Evolutionary conservation across 2,329 filamentous ascomycete genomes (phyloP).

Genomic region (Dryadomyces sulphureus): DNA sequence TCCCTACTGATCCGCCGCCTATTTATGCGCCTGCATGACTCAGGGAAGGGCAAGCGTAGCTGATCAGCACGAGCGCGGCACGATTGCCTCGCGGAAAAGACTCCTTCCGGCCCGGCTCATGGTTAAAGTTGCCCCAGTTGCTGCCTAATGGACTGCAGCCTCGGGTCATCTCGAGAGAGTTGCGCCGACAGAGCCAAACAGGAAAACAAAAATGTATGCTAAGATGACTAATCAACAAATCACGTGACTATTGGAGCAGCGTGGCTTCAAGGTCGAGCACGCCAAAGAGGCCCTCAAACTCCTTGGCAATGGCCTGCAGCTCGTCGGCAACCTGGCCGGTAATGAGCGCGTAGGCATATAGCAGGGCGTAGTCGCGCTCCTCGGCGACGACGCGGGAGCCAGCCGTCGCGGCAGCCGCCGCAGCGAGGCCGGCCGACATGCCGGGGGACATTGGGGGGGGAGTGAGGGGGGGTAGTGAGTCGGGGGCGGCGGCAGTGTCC

Average conservation of each 20-base stretch:
- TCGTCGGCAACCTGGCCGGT: conserved; percentile 53
- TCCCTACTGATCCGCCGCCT: too few relatives aligned
- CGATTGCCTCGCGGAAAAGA: too few relatives aligned
- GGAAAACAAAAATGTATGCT: too few relatives aligned
- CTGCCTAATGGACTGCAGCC: too few relatives aligned
- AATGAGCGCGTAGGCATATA: conserved; percentile 78
- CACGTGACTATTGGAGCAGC: conserved; percentile 30
- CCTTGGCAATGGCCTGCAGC: conserved; percentile 41
- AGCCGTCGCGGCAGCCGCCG: not conserved
- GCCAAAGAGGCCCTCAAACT: conserved; percentile 49
- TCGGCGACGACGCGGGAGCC: conserved; percentile 20
- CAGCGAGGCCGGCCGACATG: not conserved
- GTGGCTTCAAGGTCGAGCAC: conserved; percentile 45
- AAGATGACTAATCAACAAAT: not conserved
- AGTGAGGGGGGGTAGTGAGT: not conserved
- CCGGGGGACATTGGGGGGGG: not conserved
- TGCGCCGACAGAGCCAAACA: too few relatives aligned
- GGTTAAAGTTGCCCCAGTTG: too few relatives aligned
- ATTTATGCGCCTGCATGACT: too few relatives aligned
- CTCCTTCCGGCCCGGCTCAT: too few relatives aligned
- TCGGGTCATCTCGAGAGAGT: too few relatives aligned
- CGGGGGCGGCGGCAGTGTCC: not conserved
- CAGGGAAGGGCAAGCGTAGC: too few relatives aligned
- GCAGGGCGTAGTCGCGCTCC: conserved; percentile 73
- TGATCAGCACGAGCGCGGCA: too few relatives aligned